phyloP scores from a whole-genome alignment of 2,329 filamentous ascomycete genomes.

The Penicillium sclerotigenum region DNA sequence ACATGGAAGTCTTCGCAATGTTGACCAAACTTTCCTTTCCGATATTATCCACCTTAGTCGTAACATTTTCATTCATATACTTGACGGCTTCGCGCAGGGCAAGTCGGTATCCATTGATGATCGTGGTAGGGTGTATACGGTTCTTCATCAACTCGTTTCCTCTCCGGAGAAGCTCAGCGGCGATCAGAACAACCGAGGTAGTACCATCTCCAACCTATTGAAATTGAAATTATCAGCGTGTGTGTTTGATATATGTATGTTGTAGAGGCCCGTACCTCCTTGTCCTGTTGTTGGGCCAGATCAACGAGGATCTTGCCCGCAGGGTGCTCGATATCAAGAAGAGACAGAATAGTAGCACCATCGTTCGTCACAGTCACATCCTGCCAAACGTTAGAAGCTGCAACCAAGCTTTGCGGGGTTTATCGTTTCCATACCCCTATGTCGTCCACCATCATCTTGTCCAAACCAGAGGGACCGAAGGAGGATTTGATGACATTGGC shows the following conservation, averaged over 20 bases:
- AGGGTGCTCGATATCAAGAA: slow-evolving; percentile 96
- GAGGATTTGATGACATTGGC: slow-evolving; percentile 99
- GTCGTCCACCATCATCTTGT: slow-evolving; percentile 99
- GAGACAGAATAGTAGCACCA: slow-evolving; percentile 89
- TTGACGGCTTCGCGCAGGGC: slow-evolving; percentile 94
- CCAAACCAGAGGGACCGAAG: slow-evolving; percentile 91
- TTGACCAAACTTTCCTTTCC: slow-evolving; percentile 86
- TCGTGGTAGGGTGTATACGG: slow-evolving; percentile 98
- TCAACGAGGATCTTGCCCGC: slow-evolving; percentile 98
- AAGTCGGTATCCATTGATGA: slow-evolving; percentile 96
- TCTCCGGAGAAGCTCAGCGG: slow-evolving; percentile 86
- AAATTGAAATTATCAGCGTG: slow-evolving; percentile 2
- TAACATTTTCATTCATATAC: slow-evolving; percentile 98
- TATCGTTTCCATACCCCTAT: slow-evolving; percentile 68
- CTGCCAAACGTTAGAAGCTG: slow-evolving; percentile 44
- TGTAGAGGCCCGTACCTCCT: slow-evolving; percentile 59
- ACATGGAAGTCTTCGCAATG: slow-evolving; percentile 99
- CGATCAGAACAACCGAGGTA: slow-evolving; percentile 95
- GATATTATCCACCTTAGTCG: slow-evolving; percentile 88
- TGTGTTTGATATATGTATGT: background rate
- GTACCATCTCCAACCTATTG: slow-evolving; percentile 84
- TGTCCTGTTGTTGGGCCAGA: slow-evolving; percentile 96
- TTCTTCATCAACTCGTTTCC: slow-evolving; percentile 99
- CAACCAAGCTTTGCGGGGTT: slow-evolving; percentile 21
- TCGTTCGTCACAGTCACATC: slow-evolving; percentile 99